Base-by-base conservation (phyloP, 768 basidiomycete genomes). In the Glaciozyma martinii region DNA sequence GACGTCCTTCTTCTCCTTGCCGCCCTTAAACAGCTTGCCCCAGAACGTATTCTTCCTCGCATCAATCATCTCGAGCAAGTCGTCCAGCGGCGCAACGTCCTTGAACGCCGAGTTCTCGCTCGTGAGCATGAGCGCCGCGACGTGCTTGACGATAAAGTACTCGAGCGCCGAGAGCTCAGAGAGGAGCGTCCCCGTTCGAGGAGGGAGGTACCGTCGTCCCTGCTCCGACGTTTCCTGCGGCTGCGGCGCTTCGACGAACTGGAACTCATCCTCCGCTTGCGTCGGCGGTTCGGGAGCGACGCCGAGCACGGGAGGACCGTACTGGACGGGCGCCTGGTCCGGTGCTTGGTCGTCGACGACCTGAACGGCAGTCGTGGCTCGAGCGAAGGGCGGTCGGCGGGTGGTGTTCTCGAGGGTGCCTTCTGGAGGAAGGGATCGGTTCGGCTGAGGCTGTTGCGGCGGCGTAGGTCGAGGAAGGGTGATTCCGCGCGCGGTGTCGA, bases 1-100 rank as follows among this genome's bases (percentile, higher is more conserved):
- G 54, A 77, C 72, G 62, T 86, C 86, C 79, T 93, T 93, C 83
- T 94, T 90, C 68, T 92, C 86, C 52, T 78, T 76, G 42, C 82
- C 83, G 6, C 72, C 74, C 76, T 95, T 97, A 80, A 99, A 97
- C 23, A 97, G 77, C 77, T 92, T 90, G 68, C 89, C 88, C 92
- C 92, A 99, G 78, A 95, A 95, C 25, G 87, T 88, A 66, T 84
- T 86, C 81, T 94, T 97, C 81, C 94, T 89, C 27, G 80, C 80
- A 76, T 97, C 93, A 33, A 99, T 84, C 76, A 95, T 80, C 77
- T 98, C 94, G 70, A 97, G 76, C 60, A 98, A 80, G 75, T 99
- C 95, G 66, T 98, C 95, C 70, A 97, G 74, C 25, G 77, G 74
- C 27, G 73, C 62, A n/a, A 75, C 72, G 59, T 87, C 88, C 69